Evolutionary conservation across 768 basidiomycete species (phyloP).

Genomic region (Boletus bicolor): DNA sequence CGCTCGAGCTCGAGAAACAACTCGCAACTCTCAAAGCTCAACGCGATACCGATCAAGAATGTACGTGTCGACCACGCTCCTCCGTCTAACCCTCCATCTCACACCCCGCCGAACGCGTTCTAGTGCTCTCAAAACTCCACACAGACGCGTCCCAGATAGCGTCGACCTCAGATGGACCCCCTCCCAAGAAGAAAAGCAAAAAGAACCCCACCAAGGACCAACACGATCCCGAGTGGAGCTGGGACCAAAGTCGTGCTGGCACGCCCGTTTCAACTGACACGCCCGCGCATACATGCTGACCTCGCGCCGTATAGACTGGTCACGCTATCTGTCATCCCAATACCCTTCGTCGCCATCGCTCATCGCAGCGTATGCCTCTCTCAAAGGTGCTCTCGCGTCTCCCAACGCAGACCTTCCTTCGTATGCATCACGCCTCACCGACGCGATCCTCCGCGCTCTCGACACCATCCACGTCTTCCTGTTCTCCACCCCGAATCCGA

Average conservation of each 20-base stretch:
- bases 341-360: conserved; percentile 25
- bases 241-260: conserved; percentile 24
- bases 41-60: conserved; percentile 23
- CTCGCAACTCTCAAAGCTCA: conserved; percentile 19
- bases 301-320: conserved; percentile 17
- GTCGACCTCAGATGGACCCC: conserved; percentile 17
- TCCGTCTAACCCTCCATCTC: not conserved
- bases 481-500: conserved; percentile 9
- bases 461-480: conserved; percentile 19
- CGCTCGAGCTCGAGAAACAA: conserved; percentile 29
- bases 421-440: conserved; percentile 14
- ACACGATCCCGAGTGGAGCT: conserved; percentile 16
- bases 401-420: not conserved
- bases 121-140: conserved; percentile 24
- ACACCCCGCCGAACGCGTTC: not conserved
- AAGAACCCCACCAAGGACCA: conserved; percentile 18
- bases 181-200: conserved; percentile 28
- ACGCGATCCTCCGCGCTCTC: conserved; percentile 20
- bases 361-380: conserved; percentile 19
- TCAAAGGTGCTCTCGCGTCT: conserved; percentile 17
- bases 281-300: not conserved
- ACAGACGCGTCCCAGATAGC: conserved; percentile 11
- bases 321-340: conserved; percentile 16
- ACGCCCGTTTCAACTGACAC: not conserved
- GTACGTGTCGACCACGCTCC: conserved; percentile 10